These are phyloP conservation scores for Tolypocladium cylindrosporum DNA, from an alignment of 2,329 filamentous ascomycete species.

Conservation along the genomic window DNA sequence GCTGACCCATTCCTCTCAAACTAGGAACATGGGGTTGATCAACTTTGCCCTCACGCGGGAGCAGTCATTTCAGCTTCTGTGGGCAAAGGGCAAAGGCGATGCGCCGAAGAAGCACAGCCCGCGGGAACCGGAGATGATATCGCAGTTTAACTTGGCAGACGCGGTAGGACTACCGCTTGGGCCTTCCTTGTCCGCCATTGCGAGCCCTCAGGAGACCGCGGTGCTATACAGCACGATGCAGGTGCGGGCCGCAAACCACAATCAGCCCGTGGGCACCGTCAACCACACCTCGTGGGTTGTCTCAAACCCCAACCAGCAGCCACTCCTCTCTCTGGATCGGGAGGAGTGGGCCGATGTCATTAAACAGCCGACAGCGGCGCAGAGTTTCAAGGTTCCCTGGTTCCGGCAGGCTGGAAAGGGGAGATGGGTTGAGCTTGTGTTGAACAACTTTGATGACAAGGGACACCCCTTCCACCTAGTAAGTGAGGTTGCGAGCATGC, in stretches of 20 bases:
- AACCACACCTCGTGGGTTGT: constrained; percentile 12
- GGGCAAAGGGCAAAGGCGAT: background rate
- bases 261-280: constrained; percentile 10
- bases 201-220: constrained; percentile 4
- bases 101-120: background rate
- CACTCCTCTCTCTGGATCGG: constrained; percentile 7
- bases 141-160: constrained; percentile 2
- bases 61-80: constrained; percentile 9
- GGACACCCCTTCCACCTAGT: constrained; percentile 39
- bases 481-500: constrained; percentile 2
- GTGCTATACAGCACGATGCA: constrained; percentile 11
- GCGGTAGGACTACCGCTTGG: background rate
- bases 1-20: background rate
- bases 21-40: constrained; percentile 10
- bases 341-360: constrained; percentile 6
- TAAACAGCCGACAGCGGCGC: constrained; percentile 6
- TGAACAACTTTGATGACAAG: constrained; percentile 41
- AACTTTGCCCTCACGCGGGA: constrained; percentile 10
- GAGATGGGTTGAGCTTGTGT: constrained; percentile 34
- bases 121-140: background rate
- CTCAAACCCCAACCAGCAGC: constrained; percentile 2
- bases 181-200: background rate
- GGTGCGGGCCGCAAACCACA: constrained; percentile 9
- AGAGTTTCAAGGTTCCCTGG: constrained; percentile 8
- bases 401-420: constrained; percentile 8